phyloP scores from a whole-genome alignment of 2,329 filamentous ascomycete species.

The Pseudogymnoascus sp. region DNA sequence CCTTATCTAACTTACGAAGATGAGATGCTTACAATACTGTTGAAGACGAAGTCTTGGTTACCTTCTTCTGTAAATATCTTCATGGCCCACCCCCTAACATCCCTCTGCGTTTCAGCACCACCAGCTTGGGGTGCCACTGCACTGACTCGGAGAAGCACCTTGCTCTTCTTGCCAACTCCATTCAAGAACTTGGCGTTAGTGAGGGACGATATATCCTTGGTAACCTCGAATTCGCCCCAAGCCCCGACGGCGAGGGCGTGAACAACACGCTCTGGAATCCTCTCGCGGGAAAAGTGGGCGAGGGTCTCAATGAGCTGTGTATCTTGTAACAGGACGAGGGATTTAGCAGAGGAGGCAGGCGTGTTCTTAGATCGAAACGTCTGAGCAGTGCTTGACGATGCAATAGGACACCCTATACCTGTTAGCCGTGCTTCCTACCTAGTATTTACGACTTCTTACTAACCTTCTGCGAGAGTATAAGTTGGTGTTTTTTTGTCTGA shows the following conservation, averaged over 20 bases:
- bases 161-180: constrained; percentile 46
- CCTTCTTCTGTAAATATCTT: constrained; percentile 48
- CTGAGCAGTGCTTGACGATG: background rate
- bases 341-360: constrained; percentile 15
- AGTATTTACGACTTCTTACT: constrained; percentile 12
- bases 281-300: constrained; percentile 51
- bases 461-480: constrained; percentile 28
- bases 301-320: constrained; percentile 50
- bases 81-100: constrained; percentile 43
- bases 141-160: constrained; percentile 40
- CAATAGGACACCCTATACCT: background rate
- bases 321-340: constrained; percentile 42
- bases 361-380: background rate
- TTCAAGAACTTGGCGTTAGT: constrained; percentile 49
- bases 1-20: background rate
- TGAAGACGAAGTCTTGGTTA: constrained; percentile 44
- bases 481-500: constrained; percentile 14
- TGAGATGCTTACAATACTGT: constrained; percentile 26
- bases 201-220: constrained; percentile 49
- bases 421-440: background rate
- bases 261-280: constrained; percentile 50
- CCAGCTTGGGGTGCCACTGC: constrained; percentile 41
- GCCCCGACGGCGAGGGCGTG: constrained; percentile 46
- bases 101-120: constrained; percentile 40
- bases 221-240: constrained; percentile 55